Conservation (phyloP, 495 filamentous ascomycete species). For the Copromyces sp. region DNA sequence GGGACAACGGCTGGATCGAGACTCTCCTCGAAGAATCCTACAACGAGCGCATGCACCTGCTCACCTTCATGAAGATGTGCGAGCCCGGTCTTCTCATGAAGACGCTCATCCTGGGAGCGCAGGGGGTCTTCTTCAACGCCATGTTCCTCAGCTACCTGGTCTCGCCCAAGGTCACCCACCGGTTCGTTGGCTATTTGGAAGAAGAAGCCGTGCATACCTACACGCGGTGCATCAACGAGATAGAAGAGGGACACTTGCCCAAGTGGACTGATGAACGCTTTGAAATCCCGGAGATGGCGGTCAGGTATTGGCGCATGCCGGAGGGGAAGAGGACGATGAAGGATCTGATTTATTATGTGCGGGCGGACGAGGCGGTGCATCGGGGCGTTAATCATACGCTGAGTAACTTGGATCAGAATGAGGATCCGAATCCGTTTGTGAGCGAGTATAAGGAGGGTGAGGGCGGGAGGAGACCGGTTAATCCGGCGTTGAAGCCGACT, state of each 20-base stretch:
- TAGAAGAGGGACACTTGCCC: constrained; percentile 74
- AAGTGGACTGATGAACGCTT: constrained; percentile 62
- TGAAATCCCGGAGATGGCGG: constrained; percentile 75
- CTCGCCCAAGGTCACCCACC: constrained; percentile 81
- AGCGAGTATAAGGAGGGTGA: constrained; percentile 55
- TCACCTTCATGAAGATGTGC: constrained; percentile 89
- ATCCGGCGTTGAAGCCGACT: constrained; percentile 51
- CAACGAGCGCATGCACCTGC: constrained; percentile 94
- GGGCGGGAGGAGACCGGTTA: constrained; percentile 37
- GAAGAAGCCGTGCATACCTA: constrained; percentile 97
- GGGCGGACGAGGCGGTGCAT: constrained; percentile 88
- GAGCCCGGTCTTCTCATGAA: constrained; percentile 89
- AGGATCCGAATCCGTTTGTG: constrained; percentile 86
- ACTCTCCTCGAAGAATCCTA: constrained; percentile 87
- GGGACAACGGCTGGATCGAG: constrained; percentile 98
- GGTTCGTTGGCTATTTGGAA: constrained; percentile 94
- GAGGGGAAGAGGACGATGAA: constrained; percentile 72
- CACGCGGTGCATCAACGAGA: constrained; percentile 71
- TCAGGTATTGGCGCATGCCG: constrained; percentile 88
- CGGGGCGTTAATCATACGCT: constrained; percentile 95
- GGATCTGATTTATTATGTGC: constrained; percentile 78
- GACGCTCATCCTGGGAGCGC: constrained; percentile 70
- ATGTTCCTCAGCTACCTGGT: constrained; percentile 86
- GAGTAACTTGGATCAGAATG: constrained; percentile 67
- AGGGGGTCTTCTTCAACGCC: constrained; percentile 86